A percentile compares a stretch with the other conserved stretches of the same genome.
These are phyloP conservation scores for Neofusicoccum cordaticola DNA, from an alignment of 2,329 filamentous ascomycete species.

Conservation along the genomic window DNA sequence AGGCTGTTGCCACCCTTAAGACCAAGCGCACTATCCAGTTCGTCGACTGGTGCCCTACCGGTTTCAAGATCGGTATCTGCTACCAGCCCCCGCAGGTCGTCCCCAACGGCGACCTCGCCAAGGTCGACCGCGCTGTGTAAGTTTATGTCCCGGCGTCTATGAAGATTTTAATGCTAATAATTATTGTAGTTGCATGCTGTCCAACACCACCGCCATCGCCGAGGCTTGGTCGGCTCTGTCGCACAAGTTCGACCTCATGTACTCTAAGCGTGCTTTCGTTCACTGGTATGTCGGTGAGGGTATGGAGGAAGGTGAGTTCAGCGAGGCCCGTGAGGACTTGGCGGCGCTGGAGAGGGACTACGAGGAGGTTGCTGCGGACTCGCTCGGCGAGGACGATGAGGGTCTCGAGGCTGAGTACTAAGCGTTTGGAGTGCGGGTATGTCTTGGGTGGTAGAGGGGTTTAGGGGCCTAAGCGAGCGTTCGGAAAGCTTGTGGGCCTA, in stretches of 20 bases:
- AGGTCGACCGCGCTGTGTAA: conserved; percentile 90
- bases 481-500: conserved; percentile 10
- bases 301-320: conserved; percentile 91
- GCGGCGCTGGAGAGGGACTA: conserved; percentile 85
- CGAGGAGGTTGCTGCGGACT: conserved; percentile 75
- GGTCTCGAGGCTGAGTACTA: conserved; percentile 49
- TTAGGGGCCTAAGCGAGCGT: conserved; percentile 8
- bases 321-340: conserved; percentile 80
- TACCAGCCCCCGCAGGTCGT: conserved; percentile 92
- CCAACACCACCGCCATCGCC: conserved; percentile 72
- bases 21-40: conserved; percentile 71
- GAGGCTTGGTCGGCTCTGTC: conserved; percentile 71
- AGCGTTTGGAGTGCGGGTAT: neutral
- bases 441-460: neutral
- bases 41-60: conserved; percentile 73
- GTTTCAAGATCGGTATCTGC: conserved; percentile 75
- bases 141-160: neutral
- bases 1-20: conserved; percentile 65
- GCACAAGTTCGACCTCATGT: conserved; percentile 76
- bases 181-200: conserved; percentile 57
- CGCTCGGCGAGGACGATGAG: conserved; percentile 56
- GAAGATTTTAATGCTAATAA: neutral
- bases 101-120: conserved; percentile 93
- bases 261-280: conserved; percentile 73
- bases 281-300: conserved; percentile 84